phyloP scores from a whole-genome alignment of 441 rosid species.

The Kokia cookei region DNA sequence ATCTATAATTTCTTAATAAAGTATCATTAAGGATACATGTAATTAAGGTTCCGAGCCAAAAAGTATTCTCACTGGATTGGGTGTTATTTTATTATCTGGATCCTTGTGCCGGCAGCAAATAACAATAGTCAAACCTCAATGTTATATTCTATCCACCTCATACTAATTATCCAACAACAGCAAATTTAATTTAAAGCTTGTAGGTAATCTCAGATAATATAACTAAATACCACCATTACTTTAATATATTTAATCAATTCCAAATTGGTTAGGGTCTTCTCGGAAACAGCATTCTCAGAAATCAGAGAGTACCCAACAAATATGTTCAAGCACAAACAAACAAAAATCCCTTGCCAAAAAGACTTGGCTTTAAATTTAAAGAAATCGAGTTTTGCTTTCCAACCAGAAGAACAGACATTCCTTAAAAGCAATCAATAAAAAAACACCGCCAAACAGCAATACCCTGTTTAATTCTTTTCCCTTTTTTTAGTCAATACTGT shows the following conservation, averaged over 20 bases:
- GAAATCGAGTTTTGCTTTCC: background rate
- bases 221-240: background rate
- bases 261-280: background rate
- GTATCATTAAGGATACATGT: too few relatives aligned
- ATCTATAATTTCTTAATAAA: too few relatives aligned
- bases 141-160: background rate
- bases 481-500: too few relatives aligned
- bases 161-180: background rate
- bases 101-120: background rate
- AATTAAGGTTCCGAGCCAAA: too few relatives aligned
- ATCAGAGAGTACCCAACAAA: background rate
- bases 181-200: background rate
- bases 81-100: too few relatives aligned
- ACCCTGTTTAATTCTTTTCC: background rate
- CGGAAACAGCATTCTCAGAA: background rate
- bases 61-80: too few relatives aligned
- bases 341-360: background rate
- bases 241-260: background rate
- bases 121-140: background rate
- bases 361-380: background rate
- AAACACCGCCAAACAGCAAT: slow-evolving; percentile 1
- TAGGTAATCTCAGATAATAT: background rate
- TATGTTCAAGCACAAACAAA: background rate
- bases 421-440: background rate
- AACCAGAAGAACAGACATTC: background rate